Evolutionary conservation across 1,284 basidiomycete species (phyloP).

Genomic region (Ceratobasidium sp.): DNA sequence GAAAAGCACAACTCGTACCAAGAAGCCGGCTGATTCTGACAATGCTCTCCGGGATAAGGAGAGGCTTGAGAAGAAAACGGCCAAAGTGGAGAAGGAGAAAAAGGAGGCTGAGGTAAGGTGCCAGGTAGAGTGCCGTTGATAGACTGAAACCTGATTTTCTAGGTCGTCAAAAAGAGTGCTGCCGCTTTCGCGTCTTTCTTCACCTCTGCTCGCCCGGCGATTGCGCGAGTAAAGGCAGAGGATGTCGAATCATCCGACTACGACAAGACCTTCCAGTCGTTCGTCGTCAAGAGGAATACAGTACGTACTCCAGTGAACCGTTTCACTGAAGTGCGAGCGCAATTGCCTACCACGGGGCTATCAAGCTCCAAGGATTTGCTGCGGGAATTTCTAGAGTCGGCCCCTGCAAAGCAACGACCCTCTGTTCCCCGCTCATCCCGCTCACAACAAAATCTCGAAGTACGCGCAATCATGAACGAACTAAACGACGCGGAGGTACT

Average conservation of each 20-base stretch:
- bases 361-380: conserved; percentile 4
- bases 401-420: conserved; percentile 34
- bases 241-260: conserved; percentile 68
- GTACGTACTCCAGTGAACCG: conserved; percentile 77
- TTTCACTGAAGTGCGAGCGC: conserved; percentile 55
- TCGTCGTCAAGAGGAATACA: conserved; percentile 77
- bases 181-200: conserved; percentile 82
- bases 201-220: conserved; percentile 60
- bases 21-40: conserved; percentile 68
- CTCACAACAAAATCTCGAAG: conserved; percentile 56
- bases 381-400: conserved; percentile 19
- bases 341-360: not conserved
- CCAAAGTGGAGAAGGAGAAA: conserved; percentile 74
- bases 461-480: conserved; percentile 68
- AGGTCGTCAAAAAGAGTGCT: conserved; percentile 74
- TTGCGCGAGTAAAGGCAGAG: conserved; percentile 38
- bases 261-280: conserved; percentile 79
- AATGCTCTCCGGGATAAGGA: conserved; percentile 77
- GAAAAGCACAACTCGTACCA: conserved; percentile 53
- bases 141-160: not conserved
- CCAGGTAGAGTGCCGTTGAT: not conserved
- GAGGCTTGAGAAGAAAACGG: conserved; percentile 71
- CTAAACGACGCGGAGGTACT: conserved; percentile 82
- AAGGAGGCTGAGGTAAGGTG: conserved; percentile 67
- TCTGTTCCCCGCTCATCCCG: conserved; percentile 53